Base-by-base conservation (phyloP, 1,284 basidiomycete species). In the Fomes fomentarius region DNA sequence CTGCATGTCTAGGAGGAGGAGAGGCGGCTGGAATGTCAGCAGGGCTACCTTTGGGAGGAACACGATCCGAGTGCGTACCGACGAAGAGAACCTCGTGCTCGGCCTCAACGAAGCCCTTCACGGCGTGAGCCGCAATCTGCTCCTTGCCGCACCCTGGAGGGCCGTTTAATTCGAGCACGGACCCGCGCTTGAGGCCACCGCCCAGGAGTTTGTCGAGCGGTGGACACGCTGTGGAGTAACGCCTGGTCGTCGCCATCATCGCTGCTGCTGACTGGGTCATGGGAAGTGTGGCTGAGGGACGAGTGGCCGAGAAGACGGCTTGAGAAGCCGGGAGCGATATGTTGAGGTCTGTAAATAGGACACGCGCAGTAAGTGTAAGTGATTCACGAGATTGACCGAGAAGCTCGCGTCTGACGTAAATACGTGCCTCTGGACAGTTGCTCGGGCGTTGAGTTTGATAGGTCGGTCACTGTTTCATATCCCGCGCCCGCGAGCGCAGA, bases 61-160 rank as follows among this genome's bases (percentile, higher is more conserved):
- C 40, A 17, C 39, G 45, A 48, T 53, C 46, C 47, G 25, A 34
- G 25, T 42, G 49, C 76, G 66, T 69, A 89, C 88, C 89, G 58
- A 86, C 71, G 59, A 89, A 84, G 21, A 91, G 66, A 10, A 85
- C 77, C 30, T 77, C 75, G 41, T 82, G 75, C 0, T 72, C 72
- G 10, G 69, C 65, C 52, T 77, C 68, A 4, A 80, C 69, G 54
- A 84, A 82, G 5, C 69, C 74, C 34, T 69, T 66, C 15, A 79
- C 75, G 45, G 87, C 74, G 49, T 77, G 74, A 10, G 79, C 66
- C 3, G 80, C 78, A 3, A 88, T 62, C 2, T 63, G 62, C 56
- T 86, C 85, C 62, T 87, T 90, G 11, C 79, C 77, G 43, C 80
- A 79, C 38, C 89, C 89, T 1, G 89, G 89, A 33, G 88, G 85